These are phyloP conservation scores for Cercospora brassicicola DNA, from an alignment of 2,329 filamentous ascomycete species.

Conservation along the genomic window DNA sequence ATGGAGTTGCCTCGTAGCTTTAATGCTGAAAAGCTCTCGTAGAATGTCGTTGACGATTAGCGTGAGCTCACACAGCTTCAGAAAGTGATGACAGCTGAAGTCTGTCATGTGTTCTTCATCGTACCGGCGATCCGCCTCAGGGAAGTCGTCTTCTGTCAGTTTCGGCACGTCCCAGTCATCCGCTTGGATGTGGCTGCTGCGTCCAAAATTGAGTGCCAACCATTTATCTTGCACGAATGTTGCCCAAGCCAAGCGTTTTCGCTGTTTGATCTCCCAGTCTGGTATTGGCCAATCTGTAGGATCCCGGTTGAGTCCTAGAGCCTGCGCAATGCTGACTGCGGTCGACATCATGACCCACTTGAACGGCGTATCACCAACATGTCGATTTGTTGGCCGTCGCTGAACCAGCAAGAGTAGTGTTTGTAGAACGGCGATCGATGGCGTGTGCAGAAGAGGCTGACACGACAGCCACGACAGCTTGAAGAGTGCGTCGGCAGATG, in stretches of 20 bases:
- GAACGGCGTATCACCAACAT: constrained; percentile 39
- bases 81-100: constrained; percentile 45
- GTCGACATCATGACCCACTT: constrained; percentile 39
- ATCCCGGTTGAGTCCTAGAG: constrained; percentile 62
- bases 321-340: constrained; percentile 57
- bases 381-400: constrained; percentile 38
- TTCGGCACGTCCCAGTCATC: constrained; percentile 58
- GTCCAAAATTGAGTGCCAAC: constrained; percentile 59
- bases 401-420: constrained; percentile 39
- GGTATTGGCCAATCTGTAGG: constrained; percentile 64
- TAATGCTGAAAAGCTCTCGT: constrained; percentile 41
- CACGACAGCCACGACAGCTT: constrained; percentile 37
- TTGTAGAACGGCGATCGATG: constrained; percentile 37
- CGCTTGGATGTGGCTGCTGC: constrained; percentile 56
- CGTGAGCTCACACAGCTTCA: constrained; percentile 54
- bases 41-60: constrained; percentile 55
- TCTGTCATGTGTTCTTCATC: constrained; percentile 21
- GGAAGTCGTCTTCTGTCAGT: constrained; percentile 50
- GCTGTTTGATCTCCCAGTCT: constrained; percentile 61
- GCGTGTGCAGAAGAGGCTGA: constrained; percentile 35
- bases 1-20: constrained; percentile 46
- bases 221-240: constrained; percentile 67
- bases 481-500: constrained; percentile 38
- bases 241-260: constrained; percentile 64
- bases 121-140: constrained; percentile 27